Evolutionary conservation across 192 early-diverging fungal genomes (phyloP).

Genomic region (Funneliformis mosseae): DNA sequence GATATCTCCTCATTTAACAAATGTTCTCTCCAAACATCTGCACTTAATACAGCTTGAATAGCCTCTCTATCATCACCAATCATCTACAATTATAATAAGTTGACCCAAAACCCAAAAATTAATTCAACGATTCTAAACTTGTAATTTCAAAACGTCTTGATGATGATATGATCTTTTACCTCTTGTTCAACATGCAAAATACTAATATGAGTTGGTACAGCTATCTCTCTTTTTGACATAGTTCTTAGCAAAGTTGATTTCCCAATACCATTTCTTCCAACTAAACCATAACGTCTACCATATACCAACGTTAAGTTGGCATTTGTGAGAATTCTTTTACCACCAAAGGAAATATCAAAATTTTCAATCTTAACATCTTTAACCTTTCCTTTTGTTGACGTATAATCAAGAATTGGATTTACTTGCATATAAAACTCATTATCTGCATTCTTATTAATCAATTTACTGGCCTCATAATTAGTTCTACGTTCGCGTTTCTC

Average conservation of each 20-base stretch:
- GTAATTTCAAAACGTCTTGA: background rate
- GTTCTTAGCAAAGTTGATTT: constrained; percentile 82
- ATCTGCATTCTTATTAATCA: constrained; percentile 66
- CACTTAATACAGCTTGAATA: constrained; percentile 86
- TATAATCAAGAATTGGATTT: constrained; percentile 88
- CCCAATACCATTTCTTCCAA: constrained; percentile 91
- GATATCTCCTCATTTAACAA: constrained; percentile 84
- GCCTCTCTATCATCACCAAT: constrained; percentile 86
- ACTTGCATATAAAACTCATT: constrained; percentile 79
- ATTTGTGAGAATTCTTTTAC: constrained; percentile 90
- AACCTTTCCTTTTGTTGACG: constrained; percentile 74
- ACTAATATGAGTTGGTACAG: constrained; percentile 86
- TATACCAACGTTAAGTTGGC: constrained; percentile 79
- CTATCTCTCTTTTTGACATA: constrained; percentile 82
- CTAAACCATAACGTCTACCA: constrained; percentile 94
- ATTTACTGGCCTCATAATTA: constrained; percentile 75
- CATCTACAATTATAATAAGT: constrained; percentile 60
- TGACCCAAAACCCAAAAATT: background rate
- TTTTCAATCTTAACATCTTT: constrained; percentile 97
- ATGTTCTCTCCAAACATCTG: constrained; percentile 90
- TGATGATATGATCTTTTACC: constrained; percentile 41
- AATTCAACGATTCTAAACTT: background rate
- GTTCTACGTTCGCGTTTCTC: constrained; percentile 74
- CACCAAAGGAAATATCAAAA: constrained; percentile 95
- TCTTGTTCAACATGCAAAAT: constrained; percentile 99